Percentiles rank a stretch among this genome's conserved stretches.
phyloP scores from a whole-genome alignment of 345 rosid genomes.

The Eucalyptus cloeziana region DNA sequence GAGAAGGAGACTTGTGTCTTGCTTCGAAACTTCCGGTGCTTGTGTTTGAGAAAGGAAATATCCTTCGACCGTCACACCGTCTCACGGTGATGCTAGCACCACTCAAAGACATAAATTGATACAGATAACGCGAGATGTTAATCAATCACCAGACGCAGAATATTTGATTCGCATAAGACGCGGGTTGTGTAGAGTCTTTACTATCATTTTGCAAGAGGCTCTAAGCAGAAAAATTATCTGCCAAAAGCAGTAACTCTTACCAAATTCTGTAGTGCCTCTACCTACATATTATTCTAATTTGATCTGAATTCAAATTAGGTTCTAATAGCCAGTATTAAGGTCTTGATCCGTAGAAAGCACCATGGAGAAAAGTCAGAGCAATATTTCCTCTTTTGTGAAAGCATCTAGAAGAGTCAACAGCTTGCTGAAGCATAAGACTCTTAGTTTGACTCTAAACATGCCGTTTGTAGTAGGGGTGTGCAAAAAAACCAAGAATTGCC shows the following conservation, averaged over 20 bases:
- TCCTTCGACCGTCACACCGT: too few species aligned
- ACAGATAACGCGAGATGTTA: not conserved
- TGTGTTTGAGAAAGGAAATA: too few species aligned
- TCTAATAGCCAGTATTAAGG: not conserved
- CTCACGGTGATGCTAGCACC: too few species aligned
- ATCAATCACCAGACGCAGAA: not conserved
- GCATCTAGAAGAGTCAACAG: not conserved
- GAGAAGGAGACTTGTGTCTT: too few species aligned
- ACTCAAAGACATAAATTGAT: too few species aligned
- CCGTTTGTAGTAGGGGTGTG: fast-evolving
- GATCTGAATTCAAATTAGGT: not conserved
- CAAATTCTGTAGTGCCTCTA: not conserved
- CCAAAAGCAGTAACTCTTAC: not conserved
- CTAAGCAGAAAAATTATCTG: not conserved
- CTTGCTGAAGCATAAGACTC: not conserved
- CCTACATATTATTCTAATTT: not conserved
- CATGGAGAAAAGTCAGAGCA: not conserved
- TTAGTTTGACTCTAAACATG: too few species aligned
- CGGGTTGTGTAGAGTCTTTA: not conserved
- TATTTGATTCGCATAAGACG: not conserved
- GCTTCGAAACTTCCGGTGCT: too few species aligned
- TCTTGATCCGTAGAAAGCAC: not conserved
- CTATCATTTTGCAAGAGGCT: not conserved
- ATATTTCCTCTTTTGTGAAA: not conserved
- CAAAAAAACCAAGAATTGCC: too few species aligned